Conservation (phyloP, 208 protist genomes). For the Leishmania aethiopica region DNA sequence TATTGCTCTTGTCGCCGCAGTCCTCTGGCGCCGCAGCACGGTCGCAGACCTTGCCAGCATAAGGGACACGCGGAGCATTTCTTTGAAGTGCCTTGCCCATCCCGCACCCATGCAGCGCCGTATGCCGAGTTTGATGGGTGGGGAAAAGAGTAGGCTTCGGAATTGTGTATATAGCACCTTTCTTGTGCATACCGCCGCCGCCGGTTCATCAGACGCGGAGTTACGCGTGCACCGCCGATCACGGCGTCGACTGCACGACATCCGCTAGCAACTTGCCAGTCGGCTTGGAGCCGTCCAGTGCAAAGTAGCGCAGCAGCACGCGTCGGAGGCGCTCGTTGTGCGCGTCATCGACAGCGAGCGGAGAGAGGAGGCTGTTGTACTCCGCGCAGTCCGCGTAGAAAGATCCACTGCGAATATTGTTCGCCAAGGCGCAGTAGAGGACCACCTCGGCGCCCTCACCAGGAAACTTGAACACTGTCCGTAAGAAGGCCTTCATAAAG, state of each 20-base stretch:
- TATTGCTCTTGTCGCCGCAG: background rate
- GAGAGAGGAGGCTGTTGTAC: slow-evolving; percentile 39
- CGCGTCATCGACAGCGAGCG: slow-evolving; percentile 31
- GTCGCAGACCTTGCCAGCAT: background rate
- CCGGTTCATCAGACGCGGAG: background rate
- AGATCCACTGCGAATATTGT: slow-evolving; percentile 30
- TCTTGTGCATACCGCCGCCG: background rate
- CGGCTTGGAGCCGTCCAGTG: slow-evolving; percentile 14
- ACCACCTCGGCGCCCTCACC: slow-evolving; percentile 54
- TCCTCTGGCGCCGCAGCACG: background rate
- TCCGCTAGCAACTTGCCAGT: slow-evolving; percentile 3
- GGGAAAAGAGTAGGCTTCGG: background rate
- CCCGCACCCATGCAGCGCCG: background rate
- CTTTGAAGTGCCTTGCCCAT: background rate
- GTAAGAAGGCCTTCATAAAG: slow-evolving; percentile 45
- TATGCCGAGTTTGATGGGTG: background rate
- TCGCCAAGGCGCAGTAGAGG: slow-evolving; percentile 41
- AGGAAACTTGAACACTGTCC: slow-evolving; percentile 57
- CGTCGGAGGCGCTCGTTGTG: slow-evolving; percentile 40
- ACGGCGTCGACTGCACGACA: slow-evolving; percentile 7
- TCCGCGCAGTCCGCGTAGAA: slow-evolving; percentile 47
- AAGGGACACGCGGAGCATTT: background rate
- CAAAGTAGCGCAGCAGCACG: slow-evolving; percentile 45
- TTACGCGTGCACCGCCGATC: background rate
- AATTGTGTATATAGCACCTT: background rate